Evolutionary conservation across 75 land plant species (phyloP), one percentile per base, ranked within the genome.

Genomic region (Pinus taeda): DNA sequence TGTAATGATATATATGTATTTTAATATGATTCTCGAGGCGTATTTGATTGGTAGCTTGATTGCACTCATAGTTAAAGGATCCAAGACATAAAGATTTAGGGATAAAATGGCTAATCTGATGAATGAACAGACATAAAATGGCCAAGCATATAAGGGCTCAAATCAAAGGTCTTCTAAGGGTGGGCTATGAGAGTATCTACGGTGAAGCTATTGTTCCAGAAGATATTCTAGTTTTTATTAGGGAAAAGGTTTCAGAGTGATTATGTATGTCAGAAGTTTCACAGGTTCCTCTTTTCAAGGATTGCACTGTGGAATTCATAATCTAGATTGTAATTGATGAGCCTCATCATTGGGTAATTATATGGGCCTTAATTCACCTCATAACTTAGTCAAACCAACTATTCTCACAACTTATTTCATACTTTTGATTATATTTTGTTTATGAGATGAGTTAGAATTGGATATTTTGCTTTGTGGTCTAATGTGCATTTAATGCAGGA

Each of bases 1-100:
- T 64, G 66, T 94, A 14, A 94, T 94, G 95, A 81, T 90, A 14
- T 94, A 79, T 81, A 90, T 94, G 17, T 90, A 91, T 12, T 94
- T 90, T 79, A 91, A 94, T 67, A 94, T 92, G 93, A 79, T 92
- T 79, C 84, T 92, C 49, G 95, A 92, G 60, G 95, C 97, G 8
- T 92, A 92, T 75, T 79, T 94, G 60, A 80, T 94, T 76, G 97
- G 97, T 82, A 94, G 90, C 86, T 92, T 94, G 95, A 92, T 95
- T 20, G 97, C 95, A 14, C 78, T 94, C 37, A 92, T 94, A 29
- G 97, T 94, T 14, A 92, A 92, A 80, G 97, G 97, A 62, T 92
- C 93, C 24, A 94, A 89, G 64, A 94, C 97, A 39, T 92, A 92
- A 76, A 90, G 85, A 61, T 94, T 88, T 73, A 83, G 97, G 57